phyloP scores from a whole-genome alignment of 495 filamentous ascomycete genomes.

The Apiosordaria backusii region DNA sequence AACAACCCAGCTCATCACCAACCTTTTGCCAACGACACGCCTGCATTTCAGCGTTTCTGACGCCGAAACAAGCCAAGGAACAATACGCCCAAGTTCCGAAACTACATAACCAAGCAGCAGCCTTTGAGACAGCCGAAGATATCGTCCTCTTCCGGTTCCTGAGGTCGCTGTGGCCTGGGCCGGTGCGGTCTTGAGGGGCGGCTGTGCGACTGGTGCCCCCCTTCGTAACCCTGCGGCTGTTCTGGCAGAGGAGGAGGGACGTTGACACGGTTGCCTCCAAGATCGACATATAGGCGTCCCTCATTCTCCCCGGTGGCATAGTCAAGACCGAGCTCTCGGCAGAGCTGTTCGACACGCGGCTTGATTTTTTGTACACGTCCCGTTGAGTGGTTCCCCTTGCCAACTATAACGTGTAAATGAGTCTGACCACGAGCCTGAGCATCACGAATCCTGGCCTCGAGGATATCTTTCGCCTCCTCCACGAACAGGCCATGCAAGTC shows the following conservation, averaged over 20 bases:
- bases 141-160: conserved; percentile 53
- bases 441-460: conserved; percentile 75
- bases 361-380: conserved; percentile 85
- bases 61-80: not conserved
- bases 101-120: conserved; percentile 78
- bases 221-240: conserved; percentile 39
- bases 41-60: no score
- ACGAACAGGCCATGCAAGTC: conserved; percentile 93
- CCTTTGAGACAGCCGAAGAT: conserved; percentile 60
- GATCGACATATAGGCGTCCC: conserved; percentile 67
- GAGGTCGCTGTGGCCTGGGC: conserved; percentile 25
- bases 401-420: conserved; percentile 76
- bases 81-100: not conserved
- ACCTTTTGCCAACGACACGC: no score
- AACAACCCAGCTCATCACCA: conserved; percentile 3
- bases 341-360: conserved; percentile 82
- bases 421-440: conserved; percentile 66
- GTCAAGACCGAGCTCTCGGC: conserved; percentile 73
- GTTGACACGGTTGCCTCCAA: conserved; percentile 36
- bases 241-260: conserved; percentile 48
- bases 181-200: conserved; percentile 9
- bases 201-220: conserved; percentile 24
- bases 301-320: conserved; percentile 83
- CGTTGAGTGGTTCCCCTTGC: conserved; percentile 83
- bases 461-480: conserved; percentile 86